A percentile compares a stretch with the other conserved stretches of the same genome.
These are phyloP conservation scores for Vachellia pachyceras DNA, from an alignment of 306 rosid species.

Conservation along the genomic window DNA sequence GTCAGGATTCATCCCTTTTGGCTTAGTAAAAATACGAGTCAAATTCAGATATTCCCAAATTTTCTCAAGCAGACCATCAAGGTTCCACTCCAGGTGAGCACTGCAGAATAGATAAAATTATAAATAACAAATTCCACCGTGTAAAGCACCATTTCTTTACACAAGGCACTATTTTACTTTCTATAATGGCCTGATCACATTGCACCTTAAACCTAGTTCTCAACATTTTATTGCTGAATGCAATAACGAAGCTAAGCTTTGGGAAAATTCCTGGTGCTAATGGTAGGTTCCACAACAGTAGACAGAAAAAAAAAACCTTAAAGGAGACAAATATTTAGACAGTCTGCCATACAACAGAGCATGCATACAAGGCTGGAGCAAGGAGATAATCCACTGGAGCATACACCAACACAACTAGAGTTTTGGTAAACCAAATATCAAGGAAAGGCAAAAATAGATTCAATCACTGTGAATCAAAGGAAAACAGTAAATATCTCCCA, in stretches of 20 bases:
- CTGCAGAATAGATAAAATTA: conserved; percentile 54
- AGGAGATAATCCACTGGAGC: too few relatives aligned
- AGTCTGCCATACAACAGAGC: neutral
- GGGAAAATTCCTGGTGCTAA: conserved; percentile 21
- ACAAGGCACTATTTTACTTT: neutral
- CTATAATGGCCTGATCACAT: neutral
- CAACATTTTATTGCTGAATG: neutral
- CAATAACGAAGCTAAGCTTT: neutral
- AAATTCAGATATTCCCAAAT: conserved; percentile 90
- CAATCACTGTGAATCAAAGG: neutral
- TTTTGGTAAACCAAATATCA: conserved; percentile 17
- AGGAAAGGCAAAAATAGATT: conserved; percentile 3
- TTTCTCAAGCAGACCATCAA: conserved; percentile 94
- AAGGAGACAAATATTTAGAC: neutral
- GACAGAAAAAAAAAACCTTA: conserved; percentile 3
- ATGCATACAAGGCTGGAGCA: too few relatives aligned
- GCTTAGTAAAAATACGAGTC: conserved; percentile 96
- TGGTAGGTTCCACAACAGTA: neutral
- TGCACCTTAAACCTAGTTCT: neutral
- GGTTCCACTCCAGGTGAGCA: conserved; percentile 99
- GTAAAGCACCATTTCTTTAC: neutral
- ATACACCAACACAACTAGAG: neutral
- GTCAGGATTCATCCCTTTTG: conserved; percentile 99
- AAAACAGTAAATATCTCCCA: neutral
- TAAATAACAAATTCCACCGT: conserved; percentile 4